Evolutionary conservation across 768 basidiomycete species (phyloP).

Genomic region (Dictyophora rubrovolvata): DNA sequence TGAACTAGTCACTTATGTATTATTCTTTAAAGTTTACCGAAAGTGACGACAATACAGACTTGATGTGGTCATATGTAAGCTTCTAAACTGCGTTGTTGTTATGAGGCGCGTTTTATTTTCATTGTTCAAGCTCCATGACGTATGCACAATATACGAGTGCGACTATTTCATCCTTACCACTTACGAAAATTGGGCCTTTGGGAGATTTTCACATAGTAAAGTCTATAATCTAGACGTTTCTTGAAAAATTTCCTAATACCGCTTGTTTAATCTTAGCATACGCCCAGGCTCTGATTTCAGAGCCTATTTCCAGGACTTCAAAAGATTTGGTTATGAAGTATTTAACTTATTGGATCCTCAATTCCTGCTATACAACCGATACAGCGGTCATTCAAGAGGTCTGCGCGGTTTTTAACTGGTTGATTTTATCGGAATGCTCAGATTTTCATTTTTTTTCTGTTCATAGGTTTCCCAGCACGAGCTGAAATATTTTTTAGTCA

Average conservation of each 20-base stretch:
- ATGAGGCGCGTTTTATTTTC: neutral
- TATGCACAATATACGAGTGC: neutral
- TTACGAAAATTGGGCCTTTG: constrained; percentile 6
- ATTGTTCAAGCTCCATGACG: neutral
- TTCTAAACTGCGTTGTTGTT: neutral
- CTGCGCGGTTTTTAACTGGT: neutral
- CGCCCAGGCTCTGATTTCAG: neutral
- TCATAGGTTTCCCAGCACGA: neutral
- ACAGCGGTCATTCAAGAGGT: neutral
- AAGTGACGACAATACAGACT: neutral
- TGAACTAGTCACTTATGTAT: neutral
- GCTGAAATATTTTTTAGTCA: neutral
- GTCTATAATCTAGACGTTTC: neutral
- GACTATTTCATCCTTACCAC: constrained; percentile 3
- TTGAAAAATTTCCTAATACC: neutral
- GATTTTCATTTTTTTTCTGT: neutral
- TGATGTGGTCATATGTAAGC: constrained; percentile 7
- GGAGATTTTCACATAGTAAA: constrained; percentile 3
- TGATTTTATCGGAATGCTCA: neutral
- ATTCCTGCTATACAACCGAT: neutral
- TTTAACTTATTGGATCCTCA: constrained; percentile 9
- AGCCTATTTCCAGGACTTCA: neutral
- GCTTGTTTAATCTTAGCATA: neutral
- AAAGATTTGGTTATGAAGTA: neutral
- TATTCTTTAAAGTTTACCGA: neutral